Conservation (phyloP, 1,284 basidiomycete genomes). For the Ceratobasidium sp. region DNA sequence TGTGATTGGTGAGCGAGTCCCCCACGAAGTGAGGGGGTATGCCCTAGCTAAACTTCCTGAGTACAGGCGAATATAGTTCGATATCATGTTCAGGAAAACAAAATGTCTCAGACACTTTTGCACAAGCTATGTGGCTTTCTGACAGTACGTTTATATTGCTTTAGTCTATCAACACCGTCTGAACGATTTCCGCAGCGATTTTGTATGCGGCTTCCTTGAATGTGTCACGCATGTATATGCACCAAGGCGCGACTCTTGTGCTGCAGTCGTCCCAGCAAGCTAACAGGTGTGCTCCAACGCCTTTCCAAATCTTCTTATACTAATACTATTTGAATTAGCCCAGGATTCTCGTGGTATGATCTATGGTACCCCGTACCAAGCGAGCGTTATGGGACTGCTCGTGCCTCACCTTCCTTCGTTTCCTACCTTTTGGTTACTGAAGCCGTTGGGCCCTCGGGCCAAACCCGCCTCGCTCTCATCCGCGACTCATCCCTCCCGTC, state of each 20-base stretch:
- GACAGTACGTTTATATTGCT: conserved; percentile 54
- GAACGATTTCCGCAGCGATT: conserved; percentile 52
- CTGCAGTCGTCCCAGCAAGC: conserved; percentile 59
- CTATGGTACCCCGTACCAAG: conserved; percentile 59
- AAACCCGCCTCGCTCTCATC: conserved; percentile 55
- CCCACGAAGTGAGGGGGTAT: neutral
- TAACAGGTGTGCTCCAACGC: conserved; percentile 54
- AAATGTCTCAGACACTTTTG: conserved; percentile 60
- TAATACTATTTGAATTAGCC: conserved; percentile 19
- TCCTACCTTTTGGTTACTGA: conserved; percentile 60
- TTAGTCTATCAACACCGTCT: neutral
- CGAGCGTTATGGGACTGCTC: conserved; percentile 57
- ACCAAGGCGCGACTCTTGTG: conserved; percentile 60
- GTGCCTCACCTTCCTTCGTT: conserved; percentile 59
- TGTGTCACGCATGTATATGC: conserved; percentile 59
- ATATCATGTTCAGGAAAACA: conserved; percentile 61
- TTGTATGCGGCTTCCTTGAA: conserved; percentile 58
- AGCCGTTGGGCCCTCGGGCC: conserved; percentile 56
- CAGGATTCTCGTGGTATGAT: conserved; percentile 56
- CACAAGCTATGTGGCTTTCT: conserved; percentile 59
- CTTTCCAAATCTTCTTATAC: conserved; percentile 8
- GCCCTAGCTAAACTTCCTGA: neutral
- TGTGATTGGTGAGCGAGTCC: conserved; percentile 54
- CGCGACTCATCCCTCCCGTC: conserved; percentile 51
- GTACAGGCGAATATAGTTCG: conserved; percentile 56